Evolutionary conservation across 495 filamentous ascomycete species (phyloP), one percentile per base, ranked within the genome.

Genomic region (Trypethelium eluteriae): DNA sequence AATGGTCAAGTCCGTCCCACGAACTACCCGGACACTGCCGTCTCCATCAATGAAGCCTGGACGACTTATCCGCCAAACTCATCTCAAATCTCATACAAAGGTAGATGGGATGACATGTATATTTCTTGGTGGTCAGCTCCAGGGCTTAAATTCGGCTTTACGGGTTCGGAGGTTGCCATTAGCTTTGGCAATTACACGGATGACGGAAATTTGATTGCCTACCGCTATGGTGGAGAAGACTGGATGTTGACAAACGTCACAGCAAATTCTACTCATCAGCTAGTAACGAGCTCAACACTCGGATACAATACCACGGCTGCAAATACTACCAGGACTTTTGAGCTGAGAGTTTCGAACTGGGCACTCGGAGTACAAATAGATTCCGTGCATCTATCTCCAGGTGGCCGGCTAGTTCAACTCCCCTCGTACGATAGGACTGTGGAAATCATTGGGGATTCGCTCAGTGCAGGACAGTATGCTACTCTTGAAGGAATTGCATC

Each of bases 171-270:
- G 44, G 44, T 88, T 18, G 87, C 86, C 38, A 80, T 88, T 53
- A 83, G 80, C 12, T 89, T 89, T 63, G 86, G 87, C 2, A 73
- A 81, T 44, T 73, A 81, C 39, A 89, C 88, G 1, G 78, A 75
- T 14, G 69, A 83, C 44, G 81, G 79, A 1, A 82, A 82, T 9
- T 78, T 89, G 12, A 74, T 89, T 38, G 87, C 82, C 39, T 88
- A 86, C 69, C 84, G 86, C 11, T 76, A 88, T 56, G 80, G 79
- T 7, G 85, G 84, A 6, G 79, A 86, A 59, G 86, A 89, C 70
- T 89, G 87, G 85, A 78, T 79, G 49, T 86, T 88, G 68, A 85
- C 86, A 47, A 89, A 89, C 74, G 81, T 89, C 41, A 88, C 86
- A 3, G 82, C 80, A 0, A 79, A 81, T 9, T 77, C 78, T 16